phyloP scores from a whole-genome alignment of 2,329 filamentous ascomycete genomes.

The Penicillium sp. region DNA sequence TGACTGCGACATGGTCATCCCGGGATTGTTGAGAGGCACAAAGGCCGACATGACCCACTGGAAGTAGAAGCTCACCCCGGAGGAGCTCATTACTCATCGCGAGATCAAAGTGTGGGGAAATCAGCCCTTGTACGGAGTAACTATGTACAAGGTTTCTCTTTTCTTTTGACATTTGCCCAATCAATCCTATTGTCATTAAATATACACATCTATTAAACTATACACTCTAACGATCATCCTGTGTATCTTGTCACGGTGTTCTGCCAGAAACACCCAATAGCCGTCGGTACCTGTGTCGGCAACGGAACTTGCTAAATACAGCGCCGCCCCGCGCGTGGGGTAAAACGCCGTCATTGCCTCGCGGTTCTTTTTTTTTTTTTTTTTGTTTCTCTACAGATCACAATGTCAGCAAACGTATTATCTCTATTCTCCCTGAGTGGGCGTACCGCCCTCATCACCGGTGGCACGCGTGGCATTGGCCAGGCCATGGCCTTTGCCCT shows the following conservation, averaged over 20 bases:
- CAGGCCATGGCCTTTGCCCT: slow-evolving; percentile 46
- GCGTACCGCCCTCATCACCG: slow-evolving; percentile 45
- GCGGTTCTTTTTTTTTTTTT: not conserved
- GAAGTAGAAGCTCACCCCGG: slow-evolving; percentile 1
- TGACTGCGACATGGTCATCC: slow-evolving; percentile 8
- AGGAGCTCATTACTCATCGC: slow-evolving; percentile 14
- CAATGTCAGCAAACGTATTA: slow-evolving; percentile 27
- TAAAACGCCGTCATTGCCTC: slow-evolving; percentile 1
- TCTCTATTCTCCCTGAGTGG: slow-evolving; percentile 41
- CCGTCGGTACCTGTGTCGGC: slow-evolving; percentile 18
- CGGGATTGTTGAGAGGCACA: slow-evolving; percentile 3
- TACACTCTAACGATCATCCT: not conserved
- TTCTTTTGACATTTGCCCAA: not conserved
- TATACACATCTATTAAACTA: too few species aligned
- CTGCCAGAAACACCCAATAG: slow-evolving; percentile 11
- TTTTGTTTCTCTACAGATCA: slow-evolving; percentile 1
- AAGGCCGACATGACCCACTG: slow-evolving; percentile 12
- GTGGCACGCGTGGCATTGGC: slow-evolving; percentile 48
- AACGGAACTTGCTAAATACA: slow-evolving; percentile 5
- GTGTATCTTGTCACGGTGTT: not conserved
- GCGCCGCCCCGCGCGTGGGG: slow-evolving; percentile 13
- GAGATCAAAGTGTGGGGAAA: slow-evolving; percentile 2
- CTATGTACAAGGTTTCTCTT: not conserved
- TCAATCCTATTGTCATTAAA: not conserved
- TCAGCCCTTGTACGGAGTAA: not conserved